phyloP scores from a whole-genome alignment of 495 filamentous ascomycete species.

The Chaetomidium leptoderma region DNA sequence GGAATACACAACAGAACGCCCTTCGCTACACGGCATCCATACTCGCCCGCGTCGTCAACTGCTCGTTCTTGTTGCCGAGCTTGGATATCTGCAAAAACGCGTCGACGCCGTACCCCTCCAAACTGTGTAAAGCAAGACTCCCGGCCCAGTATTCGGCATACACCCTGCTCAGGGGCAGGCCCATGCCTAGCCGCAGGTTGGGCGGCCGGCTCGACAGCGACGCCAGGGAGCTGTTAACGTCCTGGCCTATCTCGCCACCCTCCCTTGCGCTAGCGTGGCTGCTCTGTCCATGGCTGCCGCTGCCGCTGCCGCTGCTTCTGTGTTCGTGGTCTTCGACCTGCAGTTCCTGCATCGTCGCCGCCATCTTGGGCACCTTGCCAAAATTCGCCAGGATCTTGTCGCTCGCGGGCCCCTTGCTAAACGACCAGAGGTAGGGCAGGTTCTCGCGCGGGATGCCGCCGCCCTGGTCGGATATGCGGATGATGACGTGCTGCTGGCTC shows the following conservation, averaged over 20 bases:
- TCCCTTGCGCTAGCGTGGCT: not conserved
- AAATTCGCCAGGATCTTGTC: conserved; percentile 74
- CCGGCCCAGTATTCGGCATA: conserved; percentile 99
- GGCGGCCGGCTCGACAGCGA: conserved; percentile 76
- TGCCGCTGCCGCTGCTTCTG: not conserved
- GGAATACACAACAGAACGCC: not conserved
- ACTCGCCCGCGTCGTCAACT: conserved; percentile 77
- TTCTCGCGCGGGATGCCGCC: conserved; percentile 83
- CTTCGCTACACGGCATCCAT: conserved; percentile 74
- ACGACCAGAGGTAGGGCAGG: conserved; percentile 91
- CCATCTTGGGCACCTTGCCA: conserved; percentile 81
- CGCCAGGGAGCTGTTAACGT: conserved; percentile 63
- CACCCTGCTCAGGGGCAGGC: conserved; percentile 85
- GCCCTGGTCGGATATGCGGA: conserved; percentile 91
- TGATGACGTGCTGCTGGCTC: conserved; percentile 89
- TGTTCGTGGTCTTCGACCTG: conserved; percentile 21
- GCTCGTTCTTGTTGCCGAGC: conserved; percentile 97
- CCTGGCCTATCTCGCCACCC: conserved; percentile 3
- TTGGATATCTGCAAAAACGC: conserved; percentile 96
- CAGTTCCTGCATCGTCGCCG: conserved; percentile 91
- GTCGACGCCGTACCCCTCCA: conserved; percentile 97
- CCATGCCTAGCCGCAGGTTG: conserved; percentile 86
- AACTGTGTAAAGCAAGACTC: conserved; percentile 81
- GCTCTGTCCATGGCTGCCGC: conserved; percentile 20
- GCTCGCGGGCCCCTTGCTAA: conserved; percentile 81